A percentile compares a stretch with the other conserved stretches of the same genome.
These are phyloP conservation scores for Bisporella sp. DNA, from an alignment of 2,329 filamentous ascomycete species.

Conservation along the genomic window DNA sequence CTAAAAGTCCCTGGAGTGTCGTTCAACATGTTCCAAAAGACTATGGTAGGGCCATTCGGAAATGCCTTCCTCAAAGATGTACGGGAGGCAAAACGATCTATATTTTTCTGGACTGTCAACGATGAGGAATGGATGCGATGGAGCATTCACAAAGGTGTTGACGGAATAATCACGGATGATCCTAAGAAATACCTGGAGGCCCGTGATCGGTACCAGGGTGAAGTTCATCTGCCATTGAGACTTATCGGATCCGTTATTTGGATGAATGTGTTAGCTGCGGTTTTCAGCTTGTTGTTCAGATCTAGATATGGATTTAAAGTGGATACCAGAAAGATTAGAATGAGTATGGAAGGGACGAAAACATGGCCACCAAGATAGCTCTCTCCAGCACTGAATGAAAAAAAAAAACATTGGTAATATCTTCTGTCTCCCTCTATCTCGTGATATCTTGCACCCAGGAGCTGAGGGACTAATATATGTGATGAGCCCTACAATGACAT, in stretches of 20 bases:
- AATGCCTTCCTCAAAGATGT: slow-evolving; percentile 57
- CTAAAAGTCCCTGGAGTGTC: slow-evolving; percentile 59
- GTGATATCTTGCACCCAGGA: no score
- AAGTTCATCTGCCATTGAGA: slow-evolving; percentile 9
- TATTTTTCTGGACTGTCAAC: slow-evolving; percentile 88
- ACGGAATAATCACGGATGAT: slow-evolving; percentile 84
- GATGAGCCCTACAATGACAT: no score
- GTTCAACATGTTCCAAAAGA: slow-evolving; percentile 70
- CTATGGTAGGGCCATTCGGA: slow-evolving; percentile 64
- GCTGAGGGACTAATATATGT: no score
- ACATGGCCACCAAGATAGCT: not conserved
- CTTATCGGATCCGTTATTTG: slow-evolving; percentile 12
- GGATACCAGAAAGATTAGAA: slow-evolving; percentile 7
- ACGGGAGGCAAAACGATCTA: slow-evolving; percentile 44
- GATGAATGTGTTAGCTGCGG: slow-evolving; percentile 13
- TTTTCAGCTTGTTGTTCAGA: slow-evolving; percentile 16
- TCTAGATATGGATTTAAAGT: slow-evolving; percentile 14
- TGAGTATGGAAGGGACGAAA: slow-evolving; percentile 4
- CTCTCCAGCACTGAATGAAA: not conserved
- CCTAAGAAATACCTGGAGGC: slow-evolving; percentile 61
- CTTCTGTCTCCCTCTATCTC: no score
- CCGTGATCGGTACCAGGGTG: slow-evolving; percentile 32
- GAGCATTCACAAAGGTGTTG: slow-evolving; percentile 58
- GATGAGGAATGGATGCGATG: slow-evolving; percentile 72
- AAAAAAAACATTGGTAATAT: not conserved